Base-by-base conservation (phyloP, 306 rosid genomes). In the Sesbania bispinosa region DNA sequence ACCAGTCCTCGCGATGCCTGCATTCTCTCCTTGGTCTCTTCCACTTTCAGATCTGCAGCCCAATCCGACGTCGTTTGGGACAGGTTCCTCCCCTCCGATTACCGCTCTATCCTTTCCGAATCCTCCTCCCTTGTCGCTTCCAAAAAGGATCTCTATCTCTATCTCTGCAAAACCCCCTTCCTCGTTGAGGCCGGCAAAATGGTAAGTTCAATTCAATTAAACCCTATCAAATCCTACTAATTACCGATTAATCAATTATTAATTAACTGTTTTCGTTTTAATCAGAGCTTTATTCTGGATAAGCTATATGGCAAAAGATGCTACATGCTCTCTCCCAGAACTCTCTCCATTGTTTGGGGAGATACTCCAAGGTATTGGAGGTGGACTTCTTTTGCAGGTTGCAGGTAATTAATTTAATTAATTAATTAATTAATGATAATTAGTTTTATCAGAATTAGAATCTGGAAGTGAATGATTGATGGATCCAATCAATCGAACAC, bases 11-110 rank as follows among this genome's bases (percentile, higher is more conserved):
- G 48, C 0, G 96, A 88, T 14, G 96, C 82, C 0, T 80, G 86
- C 82, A 32, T 83, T 4, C 42, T 81, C 1, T 83, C 91, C 0
- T 60, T 30, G 24, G 81, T 92, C 10, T 92, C 96, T 0, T 39
- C 88, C 2, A 47, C 70, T 0, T 87, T 88, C 83, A 26, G 86
- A 61, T 84, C 88, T 5, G 93, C 87, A 4, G 83, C 93, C 3
- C 81, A 84, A 1, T 77, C 96, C 63, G 87, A 89, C 77, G 71
- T 80, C 66, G 81, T 91, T 1, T 91, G 97, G 97, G 88, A 82
- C 2, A 45, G 74, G 24, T 88, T 91, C 45, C 78, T 91, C 10
- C 91, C 91, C 0, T 75, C 77, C 9, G 86, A 83, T 3, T 81
- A 43, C 39, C 67, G 0, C 15, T 14, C 68, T 11, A 33, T 83